Percentiles rank a stretch among this genome's conserved stretches.
Conservation (phyloP, 306 rosid genomes). For the Cicer pinnatifidum region DNA sequence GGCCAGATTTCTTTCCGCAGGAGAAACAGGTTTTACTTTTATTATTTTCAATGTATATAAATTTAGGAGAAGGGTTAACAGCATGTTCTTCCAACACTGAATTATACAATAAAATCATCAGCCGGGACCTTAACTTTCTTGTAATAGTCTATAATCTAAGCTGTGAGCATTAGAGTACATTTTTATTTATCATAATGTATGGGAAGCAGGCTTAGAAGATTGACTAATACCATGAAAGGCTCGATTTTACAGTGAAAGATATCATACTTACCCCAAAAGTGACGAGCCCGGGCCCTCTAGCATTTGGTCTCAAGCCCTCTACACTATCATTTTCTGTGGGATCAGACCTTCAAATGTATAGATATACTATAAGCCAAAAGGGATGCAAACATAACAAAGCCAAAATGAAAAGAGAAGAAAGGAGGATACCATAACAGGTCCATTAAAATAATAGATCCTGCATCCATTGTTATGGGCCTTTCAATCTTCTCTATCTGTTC, state of each 20-base stretch:
- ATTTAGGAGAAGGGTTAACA: neutral
- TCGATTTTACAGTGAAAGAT: constrained; percentile 15
- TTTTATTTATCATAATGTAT: neutral
- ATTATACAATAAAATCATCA: constrained; percentile 8
- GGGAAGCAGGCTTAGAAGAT: constrained; percentile 14
- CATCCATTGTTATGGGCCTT: constrained; percentile 99
- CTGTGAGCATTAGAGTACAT: constrained; percentile 23
- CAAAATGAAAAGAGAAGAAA: constrained; percentile 21
- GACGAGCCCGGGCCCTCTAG: constrained; percentile 99
- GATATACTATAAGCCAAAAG: constrained; percentile 34
- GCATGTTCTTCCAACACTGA: constrained; percentile 21
- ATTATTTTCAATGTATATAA: constrained; percentile 23
- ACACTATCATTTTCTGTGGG: constrained; percentile 98
- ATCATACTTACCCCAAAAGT: constrained; percentile 82
- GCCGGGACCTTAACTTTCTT: neutral
- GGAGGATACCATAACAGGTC: constrained; percentile 84
- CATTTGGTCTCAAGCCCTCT: constrained; percentile 99
- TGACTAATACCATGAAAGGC: constrained; percentile 35
- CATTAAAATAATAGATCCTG: constrained; percentile 95
- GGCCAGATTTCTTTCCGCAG: neutral
- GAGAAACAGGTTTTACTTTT: neutral
- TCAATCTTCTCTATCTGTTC: constrained; percentile 98
- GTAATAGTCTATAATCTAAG: constrained; percentile 10
- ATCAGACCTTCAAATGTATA: constrained; percentile 79
- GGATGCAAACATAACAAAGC: constrained; percentile 14